Evolutionary conservation across 2,329 filamentous ascomycete species (phyloP).

Genomic region (Plenodomus lindquistii): DNA sequence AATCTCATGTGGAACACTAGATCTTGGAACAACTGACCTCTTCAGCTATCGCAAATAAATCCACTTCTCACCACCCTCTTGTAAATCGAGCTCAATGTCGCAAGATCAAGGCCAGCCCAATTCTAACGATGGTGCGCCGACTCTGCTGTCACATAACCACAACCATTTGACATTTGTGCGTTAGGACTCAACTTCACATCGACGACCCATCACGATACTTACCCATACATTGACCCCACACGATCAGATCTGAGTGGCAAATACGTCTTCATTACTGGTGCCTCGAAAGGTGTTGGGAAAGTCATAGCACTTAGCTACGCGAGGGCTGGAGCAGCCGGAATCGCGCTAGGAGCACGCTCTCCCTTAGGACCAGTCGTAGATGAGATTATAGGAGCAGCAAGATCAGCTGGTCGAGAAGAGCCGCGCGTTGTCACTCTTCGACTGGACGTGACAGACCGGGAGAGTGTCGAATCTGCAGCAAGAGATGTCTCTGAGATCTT

Average conservation of each 20-base stretch:
- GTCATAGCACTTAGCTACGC: slow-evolving; percentile 60
- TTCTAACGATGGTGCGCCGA: neutral
- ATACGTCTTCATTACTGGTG: slow-evolving; percentile 59
- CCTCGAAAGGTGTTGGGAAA: slow-evolving; percentile 58
- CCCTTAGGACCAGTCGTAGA: slow-evolving; percentile 40
- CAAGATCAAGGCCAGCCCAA: neutral
- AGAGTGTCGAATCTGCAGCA: slow-evolving; percentile 45
- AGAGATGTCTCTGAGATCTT: slow-evolving; percentile 30
- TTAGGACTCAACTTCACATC: slow-evolving; percentile 12
- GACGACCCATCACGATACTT: slow-evolving; percentile 54
- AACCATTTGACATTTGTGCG: neutral
- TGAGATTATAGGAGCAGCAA: slow-evolving; percentile 44
- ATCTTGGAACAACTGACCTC: neutral
- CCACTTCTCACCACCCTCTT: neutral
- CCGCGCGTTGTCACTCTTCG: slow-evolving; percentile 45
- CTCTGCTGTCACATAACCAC: too few species aligned
- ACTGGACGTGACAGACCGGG: slow-evolving; percentile 50
- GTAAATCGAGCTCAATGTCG: neutral
- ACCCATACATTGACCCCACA: slow-evolving; percentile 54
- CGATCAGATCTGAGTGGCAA: slow-evolving; percentile 41
- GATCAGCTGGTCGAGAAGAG: slow-evolving; percentile 39
- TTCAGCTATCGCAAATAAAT: neutral
- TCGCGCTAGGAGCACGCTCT: slow-evolving; percentile 59
- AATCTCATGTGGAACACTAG: too few species aligned
- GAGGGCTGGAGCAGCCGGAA: slow-evolving; percentile 56